Evolutionary conservation across 164 flowering plant species (phyloP).

Genomic region (Dillenia suffruticosa): DNA sequence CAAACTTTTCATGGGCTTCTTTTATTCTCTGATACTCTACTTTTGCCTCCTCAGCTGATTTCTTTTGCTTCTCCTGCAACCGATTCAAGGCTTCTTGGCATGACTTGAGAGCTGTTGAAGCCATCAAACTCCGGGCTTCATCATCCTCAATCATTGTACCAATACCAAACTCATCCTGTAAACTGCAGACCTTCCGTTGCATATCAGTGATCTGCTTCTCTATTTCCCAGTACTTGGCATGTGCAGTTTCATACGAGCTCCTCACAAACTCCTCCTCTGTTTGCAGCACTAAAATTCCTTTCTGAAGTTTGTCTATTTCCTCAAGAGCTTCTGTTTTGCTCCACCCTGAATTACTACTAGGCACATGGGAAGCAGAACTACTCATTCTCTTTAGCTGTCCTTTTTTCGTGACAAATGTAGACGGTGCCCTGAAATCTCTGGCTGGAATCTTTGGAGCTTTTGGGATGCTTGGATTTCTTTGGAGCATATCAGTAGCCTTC

Average conservation of each 20-base stretch:
- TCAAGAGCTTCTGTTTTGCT: constrained; percentile 25
- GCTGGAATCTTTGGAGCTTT: constrained; percentile 24
- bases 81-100: constrained; percentile 48
- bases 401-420: constrained; percentile 20
- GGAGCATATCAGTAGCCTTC: constrained; percentile 14
- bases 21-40: constrained; percentile 39
- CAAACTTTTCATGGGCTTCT: constrained; percentile 43
- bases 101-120: constrained; percentile 55
- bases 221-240: constrained; percentile 58
- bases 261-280: constrained; percentile 81
- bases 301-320: constrained; percentile 61
- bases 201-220: constrained; percentile 54
- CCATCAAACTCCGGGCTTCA: constrained; percentile 74
- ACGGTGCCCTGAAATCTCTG: constrained; percentile 15
- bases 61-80: constrained; percentile 52
- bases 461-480: constrained; percentile 16
- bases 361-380: background rate
- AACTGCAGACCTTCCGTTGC: constrained; percentile 43
- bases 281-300: constrained; percentile 58
- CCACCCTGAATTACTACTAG: constrained; percentile 5
- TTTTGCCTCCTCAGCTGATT: constrained; percentile 37
- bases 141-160: constrained; percentile 56
- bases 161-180: constrained; percentile 71
- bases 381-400: constrained; percentile 14
- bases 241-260: constrained; percentile 48